Conservation (phyloP, 164 flowering plant genomes). For the Chloranthus sessilifolius region DNA sequence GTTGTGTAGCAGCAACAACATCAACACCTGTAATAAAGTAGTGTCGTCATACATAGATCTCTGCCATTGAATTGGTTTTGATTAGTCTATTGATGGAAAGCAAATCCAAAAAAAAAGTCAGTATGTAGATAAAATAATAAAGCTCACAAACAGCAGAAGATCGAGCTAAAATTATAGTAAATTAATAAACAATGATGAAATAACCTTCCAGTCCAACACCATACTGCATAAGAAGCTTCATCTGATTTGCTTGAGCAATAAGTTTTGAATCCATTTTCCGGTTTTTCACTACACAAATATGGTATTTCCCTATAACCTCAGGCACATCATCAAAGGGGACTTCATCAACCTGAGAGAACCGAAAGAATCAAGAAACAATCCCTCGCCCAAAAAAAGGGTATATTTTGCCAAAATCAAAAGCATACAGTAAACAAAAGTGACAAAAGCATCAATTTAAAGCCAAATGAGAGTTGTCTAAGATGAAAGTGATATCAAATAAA, state of each 20-base stretch:
- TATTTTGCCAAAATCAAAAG: not conserved
- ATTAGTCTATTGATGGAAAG: not conserved
- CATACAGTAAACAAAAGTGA: not conserved
- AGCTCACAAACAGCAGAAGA: not conserved
- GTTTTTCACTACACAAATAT: slow-evolving; percentile 63
- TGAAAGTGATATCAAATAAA: not conserved
- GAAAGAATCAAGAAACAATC: slow-evolving; percentile 3
- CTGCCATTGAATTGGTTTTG: not conserved
- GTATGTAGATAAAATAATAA: not conserved
- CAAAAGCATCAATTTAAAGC: not conserved
- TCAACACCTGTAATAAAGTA: slow-evolving; percentile 55
- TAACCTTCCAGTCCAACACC: slow-evolving; percentile 94
- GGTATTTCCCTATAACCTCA: slow-evolving; percentile 54
- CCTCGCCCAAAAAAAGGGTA: not conserved
- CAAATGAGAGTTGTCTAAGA: no score
- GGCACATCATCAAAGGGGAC: slow-evolving; percentile 57
- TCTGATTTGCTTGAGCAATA: slow-evolving; percentile 57
- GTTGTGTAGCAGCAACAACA: slow-evolving; percentile 63
- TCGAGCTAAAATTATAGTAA: not conserved
- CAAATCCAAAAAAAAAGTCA: not conserved
- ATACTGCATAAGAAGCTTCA: slow-evolving; percentile 87
- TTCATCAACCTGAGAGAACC: slow-evolving; percentile 61
- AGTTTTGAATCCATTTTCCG: slow-evolving; percentile 44
- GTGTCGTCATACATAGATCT: not conserved
- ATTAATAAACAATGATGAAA: not conserved